Evolutionary conservation across 2,329 filamentous ascomycete species (phyloP), one percentile per base, ranked within the genome.

Genomic region (Penicillium palitans): DNA sequence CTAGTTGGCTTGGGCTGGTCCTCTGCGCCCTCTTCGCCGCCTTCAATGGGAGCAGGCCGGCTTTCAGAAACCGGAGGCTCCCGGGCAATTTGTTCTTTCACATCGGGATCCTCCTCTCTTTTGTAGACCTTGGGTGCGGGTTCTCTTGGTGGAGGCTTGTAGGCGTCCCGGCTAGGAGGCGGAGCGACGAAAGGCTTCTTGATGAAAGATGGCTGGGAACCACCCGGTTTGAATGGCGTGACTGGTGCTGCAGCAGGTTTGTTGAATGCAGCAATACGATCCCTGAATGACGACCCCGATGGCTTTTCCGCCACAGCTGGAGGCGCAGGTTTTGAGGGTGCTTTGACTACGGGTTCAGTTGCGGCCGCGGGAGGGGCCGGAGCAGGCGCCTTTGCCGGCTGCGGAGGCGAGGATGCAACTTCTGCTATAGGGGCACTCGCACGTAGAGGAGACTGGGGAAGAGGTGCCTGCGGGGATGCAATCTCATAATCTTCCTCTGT

Each of bases 111-210:
- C 72, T 97, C 93, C 8, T 98, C 93, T 47, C 95, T 85, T 55
- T 87, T 86, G 72, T 97, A 96, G 24, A 92, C 75, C 77, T 89
- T 96, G 48, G 88, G 83, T 6, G 88, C 83, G 1, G 89, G 87
- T 61, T 95, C 89, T 24, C 87, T 85, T 31, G 77, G 76, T 4
- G 90, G 87, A 25, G 95, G 91, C 10, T 99, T 84, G 70, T 91
- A 99, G 25, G 93, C 90, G 78, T 97, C 89, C 66, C 91, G 89
- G 74, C 92, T 96, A 0, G 95, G 95, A 19, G 95, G 95, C 52
- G 95, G 92, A 4, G 95, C 91, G 57, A 99, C 93, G 69, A 97
- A 99, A 0, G 93, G 92, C 77, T 98, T 98, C 82, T 93, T 97
- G 76, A 99, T 87, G 71, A 98, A 98, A 53, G 83, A 83, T 58